Percentiles rank a stretch among this genome's conserved stretches.
Evolutionary conservation across 768 basidiomycete species (phyloP).

Genomic region (Panaeolus cyanescens): DNA sequence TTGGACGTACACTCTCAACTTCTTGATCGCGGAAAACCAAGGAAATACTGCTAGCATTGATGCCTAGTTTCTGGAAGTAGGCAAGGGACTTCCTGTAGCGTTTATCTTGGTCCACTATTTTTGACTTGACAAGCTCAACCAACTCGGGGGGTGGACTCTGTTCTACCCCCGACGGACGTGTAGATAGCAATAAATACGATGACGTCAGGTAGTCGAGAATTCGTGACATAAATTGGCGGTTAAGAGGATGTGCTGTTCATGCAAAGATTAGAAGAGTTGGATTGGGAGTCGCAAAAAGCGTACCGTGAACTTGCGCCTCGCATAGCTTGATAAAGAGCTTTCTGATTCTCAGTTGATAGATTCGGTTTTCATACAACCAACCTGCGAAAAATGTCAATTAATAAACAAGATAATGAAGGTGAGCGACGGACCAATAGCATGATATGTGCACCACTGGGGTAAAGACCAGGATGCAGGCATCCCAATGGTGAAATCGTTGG

Average conservation of each 20-base stretch:
- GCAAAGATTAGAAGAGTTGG: not conserved
- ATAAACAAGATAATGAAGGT: not conserved
- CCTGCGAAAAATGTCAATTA: slow-evolving; percentile 9
- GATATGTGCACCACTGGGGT: slow-evolving; percentile 24
- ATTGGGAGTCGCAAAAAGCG: no score
- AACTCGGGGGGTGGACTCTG: not conserved
- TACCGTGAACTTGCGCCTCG: slow-evolving; percentile 18
- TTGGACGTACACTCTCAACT: not conserved
- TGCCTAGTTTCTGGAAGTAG: not conserved
- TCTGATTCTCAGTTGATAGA: slow-evolving; percentile 20
- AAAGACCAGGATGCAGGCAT: slow-evolving; percentile 22
- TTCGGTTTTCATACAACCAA: slow-evolving; percentile 19
- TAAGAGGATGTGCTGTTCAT: not conserved
- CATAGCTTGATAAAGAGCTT: slow-evolving; percentile 11
- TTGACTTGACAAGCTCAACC: not conserved
- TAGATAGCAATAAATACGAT: not conserved
- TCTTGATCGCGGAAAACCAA: not conserved
- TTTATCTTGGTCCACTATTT: not conserved
- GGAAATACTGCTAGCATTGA: not conserved
- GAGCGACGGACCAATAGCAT: slow-evolving; percentile 18
- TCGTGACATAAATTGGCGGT: not conserved
- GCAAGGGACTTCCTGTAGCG: not conserved
- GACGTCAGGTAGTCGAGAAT: not conserved
- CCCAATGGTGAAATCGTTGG: slow-evolving; percentile 15
- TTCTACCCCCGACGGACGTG: not conserved